phyloP scores from a whole-genome alignment of 495 filamentous ascomycete genomes.

The Letharia lupina region DNA sequence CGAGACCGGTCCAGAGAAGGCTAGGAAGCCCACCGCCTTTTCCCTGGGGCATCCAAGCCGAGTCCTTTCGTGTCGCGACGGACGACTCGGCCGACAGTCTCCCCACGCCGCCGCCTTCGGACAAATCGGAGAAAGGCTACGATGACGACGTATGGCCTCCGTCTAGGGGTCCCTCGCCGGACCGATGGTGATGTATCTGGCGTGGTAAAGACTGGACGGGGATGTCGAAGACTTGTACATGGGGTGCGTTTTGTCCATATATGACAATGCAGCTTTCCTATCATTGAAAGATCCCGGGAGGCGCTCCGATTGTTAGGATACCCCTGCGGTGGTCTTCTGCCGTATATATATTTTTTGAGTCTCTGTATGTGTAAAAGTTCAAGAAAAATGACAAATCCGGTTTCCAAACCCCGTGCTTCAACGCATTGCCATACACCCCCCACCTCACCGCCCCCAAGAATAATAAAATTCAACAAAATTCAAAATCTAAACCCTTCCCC shows the following conservation, averaged over 20 bases:
- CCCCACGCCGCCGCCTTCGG: constrained; percentile 13
- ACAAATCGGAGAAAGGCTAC: constrained; percentile 8
- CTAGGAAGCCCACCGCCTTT: not conserved
- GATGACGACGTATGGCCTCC: constrained; percentile 7
- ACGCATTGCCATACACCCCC: too few species aligned
- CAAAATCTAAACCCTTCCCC: too few species aligned
- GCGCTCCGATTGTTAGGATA: not conserved
- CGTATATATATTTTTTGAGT: not conserved
- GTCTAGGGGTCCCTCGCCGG: not conserved
- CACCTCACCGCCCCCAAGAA: too few species aligned
- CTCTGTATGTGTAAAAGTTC: not conserved
- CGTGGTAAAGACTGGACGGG: too few species aligned
- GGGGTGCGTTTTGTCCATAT: not conserved
- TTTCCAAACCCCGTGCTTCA: too few species aligned
- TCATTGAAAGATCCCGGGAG: not conserved
- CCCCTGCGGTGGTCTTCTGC: not conserved
- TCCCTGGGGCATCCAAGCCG: not conserved
- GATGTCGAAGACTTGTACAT: not conserved
- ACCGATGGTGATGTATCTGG: not conserved
- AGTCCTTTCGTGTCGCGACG: not conserved
- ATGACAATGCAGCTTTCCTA: not conserved
- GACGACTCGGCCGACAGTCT: constrained; percentile 6
- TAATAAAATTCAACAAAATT: too few species aligned
- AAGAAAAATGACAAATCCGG: too few species aligned
- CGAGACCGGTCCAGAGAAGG: not conserved